Percentiles rank a stretch among this genome's conserved stretches.
Conservation (phyloP, 768 basidiomycete species). For the Agrocybe pediades region DNA sequence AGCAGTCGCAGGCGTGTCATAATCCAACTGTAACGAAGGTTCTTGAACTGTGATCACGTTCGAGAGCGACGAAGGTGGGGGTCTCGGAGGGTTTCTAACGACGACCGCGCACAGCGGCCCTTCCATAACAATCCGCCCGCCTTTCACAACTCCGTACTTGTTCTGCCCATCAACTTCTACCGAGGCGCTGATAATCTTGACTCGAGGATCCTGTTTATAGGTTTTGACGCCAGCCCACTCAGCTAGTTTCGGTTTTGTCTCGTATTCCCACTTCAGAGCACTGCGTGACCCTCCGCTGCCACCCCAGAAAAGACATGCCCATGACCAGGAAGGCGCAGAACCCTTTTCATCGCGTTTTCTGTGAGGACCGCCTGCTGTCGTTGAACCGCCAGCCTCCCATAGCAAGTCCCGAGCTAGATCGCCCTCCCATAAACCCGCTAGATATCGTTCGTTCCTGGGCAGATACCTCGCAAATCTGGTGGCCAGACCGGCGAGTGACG, state of each 20-base stretch:
- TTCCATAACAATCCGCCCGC: conserved; percentile 9
- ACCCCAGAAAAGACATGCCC: conserved; percentile 15
- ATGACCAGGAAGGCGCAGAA: conserved; percentile 15
- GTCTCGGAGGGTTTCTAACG: not conserved
- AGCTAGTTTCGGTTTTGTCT: conserved; percentile 17
- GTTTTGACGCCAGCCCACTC: conserved; percentile 12
- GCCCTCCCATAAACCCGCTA: conserved; percentile 18
- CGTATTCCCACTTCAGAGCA: conserved; percentile 15
- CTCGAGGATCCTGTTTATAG: conserved; percentile 13
- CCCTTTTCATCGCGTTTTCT: not conserved
- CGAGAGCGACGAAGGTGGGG: not conserved
- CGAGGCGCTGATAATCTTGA: conserved; percentile 5
- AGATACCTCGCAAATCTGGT: conserved; percentile 14
- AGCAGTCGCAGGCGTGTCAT: conserved; percentile 9
- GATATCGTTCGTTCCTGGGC: conserved; percentile 11
- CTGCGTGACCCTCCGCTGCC: conserved; percentile 2
- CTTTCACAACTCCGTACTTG: conserved; percentile 11
- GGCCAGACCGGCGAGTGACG: conserved; percentile 14
- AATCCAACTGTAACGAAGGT: conserved; percentile 11
- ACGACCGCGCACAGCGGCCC: conserved; percentile 11
- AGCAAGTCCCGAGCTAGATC: conserved; percentile 13
- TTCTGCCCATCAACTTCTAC: conserved; percentile 12
- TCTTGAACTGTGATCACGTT: conserved; percentile 3
- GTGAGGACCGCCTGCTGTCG: conserved; percentile 3
- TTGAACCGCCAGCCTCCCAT: conserved; percentile 14